Conservation (phyloP, 2,329 filamentous ascomycete species). For the Elsinoe ampelina region DNA sequence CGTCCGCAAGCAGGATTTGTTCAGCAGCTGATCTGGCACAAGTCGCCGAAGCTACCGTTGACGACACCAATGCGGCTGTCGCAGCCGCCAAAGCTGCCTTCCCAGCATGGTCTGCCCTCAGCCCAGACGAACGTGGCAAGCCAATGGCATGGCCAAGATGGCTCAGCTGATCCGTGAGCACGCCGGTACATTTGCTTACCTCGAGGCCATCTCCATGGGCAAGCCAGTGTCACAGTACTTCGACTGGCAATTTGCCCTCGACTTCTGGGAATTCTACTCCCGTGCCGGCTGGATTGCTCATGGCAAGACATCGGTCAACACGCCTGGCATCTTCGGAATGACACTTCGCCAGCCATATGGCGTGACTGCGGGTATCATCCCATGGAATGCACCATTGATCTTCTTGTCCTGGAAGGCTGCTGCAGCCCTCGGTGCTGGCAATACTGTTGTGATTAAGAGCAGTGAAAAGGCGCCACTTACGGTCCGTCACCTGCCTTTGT, state of each 20-base stretch:
- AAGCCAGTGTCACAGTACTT: conserved; percentile 33
- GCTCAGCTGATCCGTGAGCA: conserved; percentile 36
- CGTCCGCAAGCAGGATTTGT: background rate
- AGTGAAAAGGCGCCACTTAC: conserved; percentile 55
- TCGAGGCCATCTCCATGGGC: conserved; percentile 41
- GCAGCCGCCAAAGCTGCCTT: conserved; percentile 37
- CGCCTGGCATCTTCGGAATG: conserved; percentile 39
- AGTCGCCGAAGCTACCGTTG: conserved; percentile 39
- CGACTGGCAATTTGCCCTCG: conserved; percentile 30
- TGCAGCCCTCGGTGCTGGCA: conserved; percentile 51
- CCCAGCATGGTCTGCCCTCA: conserved; percentile 37
- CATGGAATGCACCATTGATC: conserved; percentile 46
- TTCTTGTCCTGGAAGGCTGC: conserved; percentile 47
- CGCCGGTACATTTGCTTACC: conserved; percentile 35
- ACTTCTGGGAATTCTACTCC: conserved; percentile 34
- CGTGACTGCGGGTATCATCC: conserved; percentile 49
- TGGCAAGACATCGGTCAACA: conserved; percentile 41
- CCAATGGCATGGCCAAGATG: conserved; percentile 40
- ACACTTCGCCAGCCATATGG: conserved; percentile 42
- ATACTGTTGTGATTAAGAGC: conserved; percentile 52
- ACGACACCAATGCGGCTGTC: conserved; percentile 37
- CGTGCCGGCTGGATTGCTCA: conserved; percentile 34
- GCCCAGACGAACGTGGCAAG: conserved; percentile 32
- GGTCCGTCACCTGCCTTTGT: conserved; percentile 26
- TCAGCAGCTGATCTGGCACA: background rate